Evolutionary conservation across 495 filamentous ascomycete species (phyloP).

Genomic region (Penicillium egyptiacum): DNA sequence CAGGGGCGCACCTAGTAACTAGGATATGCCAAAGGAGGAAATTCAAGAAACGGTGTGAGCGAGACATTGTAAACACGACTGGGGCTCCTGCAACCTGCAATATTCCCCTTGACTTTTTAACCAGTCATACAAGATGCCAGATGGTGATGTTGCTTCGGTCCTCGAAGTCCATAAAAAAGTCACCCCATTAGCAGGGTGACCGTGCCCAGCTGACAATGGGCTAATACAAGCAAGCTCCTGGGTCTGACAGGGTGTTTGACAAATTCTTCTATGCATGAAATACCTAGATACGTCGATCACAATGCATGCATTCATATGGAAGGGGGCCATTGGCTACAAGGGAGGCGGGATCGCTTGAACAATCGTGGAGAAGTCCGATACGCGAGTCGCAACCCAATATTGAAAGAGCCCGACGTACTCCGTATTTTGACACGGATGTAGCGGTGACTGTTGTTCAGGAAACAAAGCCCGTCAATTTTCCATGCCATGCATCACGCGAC

Average conservation of each 20-base stretch:
- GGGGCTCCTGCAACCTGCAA: constrained; percentile 6
- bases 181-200: not conserved
- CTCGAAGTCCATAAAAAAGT: not conserved
- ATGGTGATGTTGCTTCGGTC: not conserved
- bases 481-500: constrained; percentile 29
- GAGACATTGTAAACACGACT: constrained; percentile 5
- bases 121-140: constrained; percentile 6
- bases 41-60: constrained; percentile 16
- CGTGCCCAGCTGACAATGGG: not conserved
- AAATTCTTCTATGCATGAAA: constrained; percentile 29
- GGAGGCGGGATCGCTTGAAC: not conserved
- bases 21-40: constrained; percentile 9
- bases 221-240: constrained; percentile 9
- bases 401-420: constrained; percentile 3
- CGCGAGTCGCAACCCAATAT: constrained; percentile 10
- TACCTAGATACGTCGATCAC: constrained; percentile 20
- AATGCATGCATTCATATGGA: constrained; percentile 15
- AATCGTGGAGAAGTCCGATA: not conserved
- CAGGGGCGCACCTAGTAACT: constrained; percentile 5
- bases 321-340: constrained; percentile 1
- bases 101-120: not conserved
- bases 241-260: constrained; percentile 20
- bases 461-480: constrained; percentile 12
- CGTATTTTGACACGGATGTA: constrained; percentile 22
- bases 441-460: constrained; percentile 29